Conservation (phyloP, 202 grass and related monocot species). For the Saccharum hybrid region DNA sequence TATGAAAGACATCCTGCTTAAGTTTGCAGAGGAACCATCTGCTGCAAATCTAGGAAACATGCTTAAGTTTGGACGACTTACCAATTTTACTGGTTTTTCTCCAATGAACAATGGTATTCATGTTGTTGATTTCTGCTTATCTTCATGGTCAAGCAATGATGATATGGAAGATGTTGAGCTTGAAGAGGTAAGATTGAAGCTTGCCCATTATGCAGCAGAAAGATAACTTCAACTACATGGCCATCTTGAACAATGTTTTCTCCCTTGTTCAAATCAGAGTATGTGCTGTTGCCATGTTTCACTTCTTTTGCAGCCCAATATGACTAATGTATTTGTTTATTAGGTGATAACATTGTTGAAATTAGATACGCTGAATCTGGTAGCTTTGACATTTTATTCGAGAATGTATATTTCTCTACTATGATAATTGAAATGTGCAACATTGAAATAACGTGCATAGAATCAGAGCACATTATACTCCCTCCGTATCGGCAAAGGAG, state of each 20-base stretch:
- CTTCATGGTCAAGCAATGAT: slow-evolving; percentile 70
- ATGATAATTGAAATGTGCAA: slow-evolving; percentile 7
- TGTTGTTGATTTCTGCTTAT: slow-evolving; percentile 64
- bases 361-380: slow-evolving; percentile 32
- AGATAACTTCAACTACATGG: slow-evolving; percentile 16
- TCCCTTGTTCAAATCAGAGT: slow-evolving; percentile 7
- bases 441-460: slow-evolving; percentile 1
- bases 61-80: slow-evolving; percentile 61
- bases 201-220: slow-evolving; percentile 40
- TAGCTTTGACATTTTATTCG: background rate
- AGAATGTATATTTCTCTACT: background rate
- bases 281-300: slow-evolving; percentile 24
- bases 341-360: slow-evolving; percentile 37
- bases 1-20: slow-evolving; percentile 72
- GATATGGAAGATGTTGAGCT: slow-evolving; percentile 67
- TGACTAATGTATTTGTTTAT: slow-evolving; percentile 29
- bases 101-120: slow-evolving; percentile 47
- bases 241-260: slow-evolving; percentile 30
- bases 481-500: too few species aligned
- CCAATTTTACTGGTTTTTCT: slow-evolving; percentile 38
- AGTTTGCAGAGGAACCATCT: slow-evolving; percentile 71
- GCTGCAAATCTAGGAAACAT: slow-evolving; percentile 65
- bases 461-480: background rate
- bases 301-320: background rate
- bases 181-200: slow-evolving; percentile 68